Base-by-base conservation (phyloP, 148 eudicot genomes). In the Fagopyrum tataricum region DNA sequence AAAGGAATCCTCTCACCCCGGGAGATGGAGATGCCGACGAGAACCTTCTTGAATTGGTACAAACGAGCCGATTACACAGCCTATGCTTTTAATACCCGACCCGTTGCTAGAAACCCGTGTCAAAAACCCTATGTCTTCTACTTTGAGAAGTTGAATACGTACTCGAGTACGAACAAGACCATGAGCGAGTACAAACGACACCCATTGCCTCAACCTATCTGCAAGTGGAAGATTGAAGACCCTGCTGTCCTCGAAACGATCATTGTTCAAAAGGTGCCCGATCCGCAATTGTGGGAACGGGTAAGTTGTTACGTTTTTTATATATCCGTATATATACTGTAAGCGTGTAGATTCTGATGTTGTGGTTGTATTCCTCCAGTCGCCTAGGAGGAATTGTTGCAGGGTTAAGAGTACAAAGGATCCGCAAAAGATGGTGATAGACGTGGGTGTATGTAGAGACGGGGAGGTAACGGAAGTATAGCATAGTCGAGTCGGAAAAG, bases 311-410 rank as follows among this genome's bases (percentile, higher is more conserved):
- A 56, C 74, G 18, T 70, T 68, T 51, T n/a, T n/a, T n/a, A n/a
- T n/a, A n/a, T n/a, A n/a, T n/a, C n/a, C n/a, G n/a, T n/a, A n/a
- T n/a, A n/a, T n/a, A n/a, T n/a, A n/a, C n/a, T n/a, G n/a, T n/a
- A n/a, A n/a, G n/a, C n/a, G n/a, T n/a, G 42, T 37, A 13, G 40
- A 43, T n/a, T 18, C 52, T 52, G 47, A 55, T 51, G 9, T n/a
- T 15, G 69, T 58, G 75, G 10, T 44, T 12, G 18, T 61, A 76
- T 48, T 24, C n/a, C 7, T 44, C 31, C 37, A 90, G 96, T 86
- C 96, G 11, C 96, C 96, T 1, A 81, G 96, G 80, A 85, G 96
- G 76, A 90, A 88, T 76, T 90, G 96, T 81, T 90, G 96, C 87
- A 82, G 92, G 78, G 48, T 88, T 51, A 23, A 80, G 77, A 74